phyloP scores from a whole-genome alignment of 768 basidiomycete species.

The Xanthoconium purpureum region DNA sequence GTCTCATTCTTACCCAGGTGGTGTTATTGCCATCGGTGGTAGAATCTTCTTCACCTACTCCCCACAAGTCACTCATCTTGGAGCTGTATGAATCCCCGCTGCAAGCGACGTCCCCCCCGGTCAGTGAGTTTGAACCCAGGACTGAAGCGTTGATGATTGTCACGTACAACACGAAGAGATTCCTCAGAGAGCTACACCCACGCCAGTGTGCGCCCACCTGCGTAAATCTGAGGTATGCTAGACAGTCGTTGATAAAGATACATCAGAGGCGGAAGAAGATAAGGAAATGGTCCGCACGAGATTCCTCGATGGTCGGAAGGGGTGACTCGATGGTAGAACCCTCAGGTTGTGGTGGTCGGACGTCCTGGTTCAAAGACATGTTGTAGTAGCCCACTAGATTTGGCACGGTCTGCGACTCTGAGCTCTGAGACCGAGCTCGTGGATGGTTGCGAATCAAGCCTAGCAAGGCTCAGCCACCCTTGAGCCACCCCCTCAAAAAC shows the following conservation, averaged over 20 bases:
- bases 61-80: background rate
- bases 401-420: no score
- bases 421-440: no score
- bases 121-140: background rate
- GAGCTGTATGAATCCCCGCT: constrained; percentile 15
- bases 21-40: background rate
- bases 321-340: background rate
- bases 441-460: no score
- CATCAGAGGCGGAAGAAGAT: background rate
- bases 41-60: background rate
- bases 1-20: constrained; percentile 7
- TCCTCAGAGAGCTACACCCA: background rate
- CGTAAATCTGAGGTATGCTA: background rate
- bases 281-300: background rate
- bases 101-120: background rate
- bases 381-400: no score
- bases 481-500: no score
- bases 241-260: background rate
- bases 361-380: background rate
- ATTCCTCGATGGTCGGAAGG: background rate
- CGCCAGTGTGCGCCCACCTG: constrained; percentile 2
- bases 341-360: background rate
- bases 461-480: no score
- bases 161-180: constrained; percentile 10
- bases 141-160: background rate